Evolutionary conservation across 2,329 filamentous ascomycete genomes (phyloP).

Genomic region (Cladosporium sp.): DNA sequence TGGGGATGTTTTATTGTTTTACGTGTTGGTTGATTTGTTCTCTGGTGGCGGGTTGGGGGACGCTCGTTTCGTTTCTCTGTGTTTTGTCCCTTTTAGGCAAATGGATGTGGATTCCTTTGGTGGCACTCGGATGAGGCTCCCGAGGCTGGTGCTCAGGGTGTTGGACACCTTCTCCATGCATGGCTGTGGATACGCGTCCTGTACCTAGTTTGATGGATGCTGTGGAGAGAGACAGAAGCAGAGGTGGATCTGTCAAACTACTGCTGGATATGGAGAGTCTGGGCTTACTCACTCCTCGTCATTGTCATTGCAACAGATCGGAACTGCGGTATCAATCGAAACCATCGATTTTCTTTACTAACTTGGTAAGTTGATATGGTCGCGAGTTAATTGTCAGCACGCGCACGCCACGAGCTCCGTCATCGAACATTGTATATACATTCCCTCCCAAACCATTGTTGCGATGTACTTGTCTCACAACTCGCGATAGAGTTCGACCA

Average conservation of each 20-base stretch:
- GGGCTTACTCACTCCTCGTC: background rate
- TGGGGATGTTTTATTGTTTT: background rate
- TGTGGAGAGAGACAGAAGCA: background rate
- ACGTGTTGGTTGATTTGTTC: too few relatives aligned
- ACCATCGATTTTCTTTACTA: background rate
- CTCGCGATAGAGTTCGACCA: background rate
- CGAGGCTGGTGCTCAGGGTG: constrained; percentile 1
- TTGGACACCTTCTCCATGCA: background rate
- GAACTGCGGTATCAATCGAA: background rate
- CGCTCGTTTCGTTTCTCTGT: background rate
- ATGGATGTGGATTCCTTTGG: background rate
- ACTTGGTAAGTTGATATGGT: background rate
- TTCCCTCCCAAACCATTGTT: background rate
- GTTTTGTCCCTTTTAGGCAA: background rate
- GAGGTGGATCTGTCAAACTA: background rate
- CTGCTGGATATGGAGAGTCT: background rate
- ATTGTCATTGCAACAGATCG: background rate
- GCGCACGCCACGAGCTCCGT: background rate
- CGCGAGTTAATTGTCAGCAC: background rate
- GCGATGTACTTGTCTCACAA: constrained; percentile 3
- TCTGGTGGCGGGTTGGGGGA: background rate
- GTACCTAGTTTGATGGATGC: background rate
- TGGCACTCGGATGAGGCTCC: background rate
- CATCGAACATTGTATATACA: background rate
- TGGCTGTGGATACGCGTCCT: constrained; percentile 5